Evolutionary conservation across 345 rosid species (phyloP).

Genomic region (Lepidium aucheri): DNA sequence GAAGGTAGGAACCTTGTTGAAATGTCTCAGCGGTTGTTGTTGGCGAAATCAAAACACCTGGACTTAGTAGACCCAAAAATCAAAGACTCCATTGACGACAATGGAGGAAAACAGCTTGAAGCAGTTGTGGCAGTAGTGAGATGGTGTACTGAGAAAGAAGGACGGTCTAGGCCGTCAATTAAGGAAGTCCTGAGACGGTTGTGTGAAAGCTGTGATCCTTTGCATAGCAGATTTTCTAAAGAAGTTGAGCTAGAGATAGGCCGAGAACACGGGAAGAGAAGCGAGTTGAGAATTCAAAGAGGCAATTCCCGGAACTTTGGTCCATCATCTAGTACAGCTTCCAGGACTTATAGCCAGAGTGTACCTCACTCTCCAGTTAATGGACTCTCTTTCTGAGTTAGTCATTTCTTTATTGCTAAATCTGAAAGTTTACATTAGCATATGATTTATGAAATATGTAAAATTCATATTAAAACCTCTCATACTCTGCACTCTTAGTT

Average conservation of each 20-base stretch:
- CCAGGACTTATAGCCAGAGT: constrained; percentile 77
- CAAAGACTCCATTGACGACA: constrained; percentile 40
- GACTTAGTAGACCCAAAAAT: constrained; percentile 63
- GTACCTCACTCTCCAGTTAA: constrained; percentile 26
- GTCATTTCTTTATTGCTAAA: neutral
- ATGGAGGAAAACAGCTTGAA: constrained; percentile 48
- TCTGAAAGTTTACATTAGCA: constrained; percentile 8
- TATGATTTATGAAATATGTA: neutral
- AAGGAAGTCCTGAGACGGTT: constrained; percentile 70
- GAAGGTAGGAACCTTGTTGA: constrained; percentile 73
- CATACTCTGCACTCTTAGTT: constrained; percentile 11
- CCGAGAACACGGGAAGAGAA: constrained; percentile 45
- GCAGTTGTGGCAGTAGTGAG: constrained; percentile 46
- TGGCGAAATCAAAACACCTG: constrained; percentile 38
- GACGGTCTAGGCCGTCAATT: constrained; percentile 77
- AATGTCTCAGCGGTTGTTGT: constrained; percentile 47
- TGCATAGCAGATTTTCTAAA: constrained; percentile 54
- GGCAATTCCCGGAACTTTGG: constrained; percentile 55
- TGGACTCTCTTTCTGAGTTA: constrained; percentile 23
- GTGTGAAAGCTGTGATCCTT: constrained; percentile 72
- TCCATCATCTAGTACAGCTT: constrained; percentile 71
- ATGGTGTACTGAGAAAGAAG: constrained; percentile 88
- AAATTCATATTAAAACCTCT: constrained; percentile 9
- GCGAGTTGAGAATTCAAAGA: constrained; percentile 36
- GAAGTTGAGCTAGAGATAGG: constrained; percentile 58